Evolutionary conservation across 257 asterid species (phyloP).

Genomic region (Voacanga thouarsii): DNA sequence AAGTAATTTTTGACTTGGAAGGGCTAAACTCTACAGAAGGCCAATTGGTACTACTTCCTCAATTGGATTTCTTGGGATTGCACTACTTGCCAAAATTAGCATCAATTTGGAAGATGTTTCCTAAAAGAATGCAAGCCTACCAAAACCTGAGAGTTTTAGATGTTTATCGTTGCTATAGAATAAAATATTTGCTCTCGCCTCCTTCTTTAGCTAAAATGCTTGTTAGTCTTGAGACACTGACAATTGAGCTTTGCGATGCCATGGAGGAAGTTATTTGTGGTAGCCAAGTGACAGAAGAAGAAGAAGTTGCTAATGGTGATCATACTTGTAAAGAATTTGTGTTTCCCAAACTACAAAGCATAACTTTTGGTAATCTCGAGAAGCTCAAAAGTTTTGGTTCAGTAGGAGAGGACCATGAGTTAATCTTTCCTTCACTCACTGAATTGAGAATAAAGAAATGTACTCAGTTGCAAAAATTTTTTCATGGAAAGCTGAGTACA

Average conservation of each 20-base stretch:
- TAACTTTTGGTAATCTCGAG: background rate
- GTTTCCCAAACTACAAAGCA: background rate
- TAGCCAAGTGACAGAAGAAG: background rate
- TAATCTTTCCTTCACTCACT: background rate
- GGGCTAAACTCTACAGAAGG: too few relatives aligned
- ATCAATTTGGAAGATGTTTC: too few relatives aligned
- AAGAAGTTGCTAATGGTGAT: too few relatives aligned
- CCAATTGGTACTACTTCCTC: too few relatives aligned
- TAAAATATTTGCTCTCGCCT: background rate
- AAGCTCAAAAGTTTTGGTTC: background rate
- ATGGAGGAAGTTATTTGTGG: background rate
- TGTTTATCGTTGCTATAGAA: background rate
- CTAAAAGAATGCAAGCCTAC: too few relatives aligned
- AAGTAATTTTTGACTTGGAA: too few relatives aligned
- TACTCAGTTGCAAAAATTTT: background rate
- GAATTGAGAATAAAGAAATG: background rate
- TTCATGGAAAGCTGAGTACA: background rate
- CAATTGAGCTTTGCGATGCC: background rate
- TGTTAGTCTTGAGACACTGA: background rate
- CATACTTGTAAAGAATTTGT: too few relatives aligned
- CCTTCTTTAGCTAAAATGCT: background rate
- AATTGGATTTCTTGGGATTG: too few relatives aligned
- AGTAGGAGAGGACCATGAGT: background rate
- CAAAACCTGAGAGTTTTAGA: too few relatives aligned
- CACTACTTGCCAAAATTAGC: too few relatives aligned